Percentiles rank a stretch among this genome's conserved stretches.
phyloP scores from a whole-genome alignment of 768 basidiomycete species.

The Cystobasidium onofrii region DNA sequence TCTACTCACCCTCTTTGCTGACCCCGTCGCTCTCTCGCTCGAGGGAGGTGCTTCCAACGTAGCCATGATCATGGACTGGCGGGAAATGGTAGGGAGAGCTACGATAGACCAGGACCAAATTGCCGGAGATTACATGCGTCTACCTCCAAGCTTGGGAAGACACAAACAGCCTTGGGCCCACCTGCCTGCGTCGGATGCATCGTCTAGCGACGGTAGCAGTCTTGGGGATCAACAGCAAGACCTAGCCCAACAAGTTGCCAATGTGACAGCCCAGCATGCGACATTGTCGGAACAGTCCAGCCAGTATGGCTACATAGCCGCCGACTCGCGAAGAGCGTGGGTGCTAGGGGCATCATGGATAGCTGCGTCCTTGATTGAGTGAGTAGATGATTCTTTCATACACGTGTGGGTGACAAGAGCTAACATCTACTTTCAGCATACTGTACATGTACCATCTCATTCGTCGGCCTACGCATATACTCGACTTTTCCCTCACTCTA shows the following conservation, averaged over 20 bases:
- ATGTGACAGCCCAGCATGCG: not conserved
- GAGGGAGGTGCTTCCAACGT: slow-evolving; percentile 46
- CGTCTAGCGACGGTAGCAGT: not conserved
- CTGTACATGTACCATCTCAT: slow-evolving; percentile 79
- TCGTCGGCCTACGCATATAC: slow-evolving; percentile 81
- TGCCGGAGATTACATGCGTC: slow-evolving; percentile 43
- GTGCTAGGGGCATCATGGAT: slow-evolving; percentile 82
- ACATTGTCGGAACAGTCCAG: not conserved
- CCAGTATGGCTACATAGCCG: slow-evolving; percentile 20
- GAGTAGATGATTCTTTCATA: slow-evolving; percentile 46
- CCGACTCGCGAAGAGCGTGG: slow-evolving; percentile 77
- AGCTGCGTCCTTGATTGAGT: slow-evolving; percentile 74
- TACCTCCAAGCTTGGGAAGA: slow-evolving; percentile 26
- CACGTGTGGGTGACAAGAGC: not conserved
- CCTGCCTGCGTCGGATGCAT: not conserved
- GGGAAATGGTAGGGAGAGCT: slow-evolving; percentile 79
- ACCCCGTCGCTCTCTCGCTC: slow-evolving; percentile 41
- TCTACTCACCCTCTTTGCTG: slow-evolving; percentile 62
- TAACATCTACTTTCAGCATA: slow-evolving; percentile 51
- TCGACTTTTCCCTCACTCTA: slow-evolving; percentile 87
- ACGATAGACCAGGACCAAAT: slow-evolving; percentile 58
- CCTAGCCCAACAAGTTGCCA: not conserved
- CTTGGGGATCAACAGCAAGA: not conserved
- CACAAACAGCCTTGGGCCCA: not conserved
- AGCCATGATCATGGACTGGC: slow-evolving; percentile 95